Base-by-base conservation (phyloP, 805 yeast genomes). In the Saccharomycopsis synnaedendra region DNA sequence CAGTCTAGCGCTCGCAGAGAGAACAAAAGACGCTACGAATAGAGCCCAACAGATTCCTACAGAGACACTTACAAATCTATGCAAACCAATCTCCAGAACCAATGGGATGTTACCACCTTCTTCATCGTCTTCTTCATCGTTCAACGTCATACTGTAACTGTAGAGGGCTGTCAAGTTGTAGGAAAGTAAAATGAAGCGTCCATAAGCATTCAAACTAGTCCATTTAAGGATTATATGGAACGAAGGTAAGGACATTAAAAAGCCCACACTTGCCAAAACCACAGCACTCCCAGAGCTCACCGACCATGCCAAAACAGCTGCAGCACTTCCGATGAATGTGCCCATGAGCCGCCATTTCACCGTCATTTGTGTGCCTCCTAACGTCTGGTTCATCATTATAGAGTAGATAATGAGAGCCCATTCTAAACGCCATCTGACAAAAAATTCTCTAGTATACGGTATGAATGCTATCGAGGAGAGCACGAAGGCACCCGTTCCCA, bases 351-450 rank as follows among this genome's bases (percentile, higher is more conserved):
- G 66, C 83, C 84, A 80, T 55, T 79, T 78, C 4, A 78, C 80
- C 0, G 93, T 82, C 78, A 80, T 76, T 7, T 85, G 74, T 0
- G 95, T 86, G 0, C 94, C 94, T 6, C 95, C 95, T 4, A 85
- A 65, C 0, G 89, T 81, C 57, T 84, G 84, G 56, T 82, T 83
- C 90, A 85, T 85, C 67, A 85, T 83, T 47, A 85, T 81, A 56
- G 85, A 79, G 55, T 78, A 85, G 0, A 88, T 80, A n/a, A 83
- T 84, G 37, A 85, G 63, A 0, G 87, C 80, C 95, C 95, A 85
- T 60, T 85, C 95, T 10, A 83, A 82, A 54, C 89, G 65, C 87
- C 86, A 84, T 39, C 68, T 70, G 42, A 65, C 71, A 56, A 85
- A 86, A 1, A 59, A 52, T 4, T 68, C 66, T 44, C 79, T 68